phyloP scores from a whole-genome alignment of 2,329 filamentous ascomycete species.

The Colletotrichum agaves region DNA sequence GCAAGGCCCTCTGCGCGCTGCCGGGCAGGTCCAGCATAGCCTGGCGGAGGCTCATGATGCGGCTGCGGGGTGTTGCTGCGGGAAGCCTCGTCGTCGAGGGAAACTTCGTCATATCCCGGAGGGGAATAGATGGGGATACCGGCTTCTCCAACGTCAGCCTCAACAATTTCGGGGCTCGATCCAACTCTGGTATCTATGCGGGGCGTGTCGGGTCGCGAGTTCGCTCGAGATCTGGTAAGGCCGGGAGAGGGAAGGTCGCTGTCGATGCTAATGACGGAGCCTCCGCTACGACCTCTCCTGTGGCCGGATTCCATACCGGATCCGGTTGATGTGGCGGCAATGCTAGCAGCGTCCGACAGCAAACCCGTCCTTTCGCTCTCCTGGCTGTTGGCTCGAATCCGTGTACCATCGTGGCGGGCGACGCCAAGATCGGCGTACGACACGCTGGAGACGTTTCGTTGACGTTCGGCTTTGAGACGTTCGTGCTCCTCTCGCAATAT shows the following conservation, averaged over 20 bases:
- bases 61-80: slow-evolving; percentile 53
- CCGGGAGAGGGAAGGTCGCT: slow-evolving; percentile 56
- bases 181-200: slow-evolving; percentile 53
- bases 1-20: slow-evolving; percentile 34
- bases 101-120: slow-evolving; percentile 65
- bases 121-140: slow-evolving; percentile 57
- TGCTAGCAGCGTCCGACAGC: slow-evolving; percentile 76
- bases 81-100: slow-evolving; percentile 53
- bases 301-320: slow-evolving; percentile 50
- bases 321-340: slow-evolving; percentile 54
- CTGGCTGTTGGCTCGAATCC: slow-evolving; percentile 76
- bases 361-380: slow-evolving; percentile 79
- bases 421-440: slow-evolving; percentile 82
- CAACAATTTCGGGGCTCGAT: slow-evolving; percentile 63
- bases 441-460: slow-evolving; percentile 78
- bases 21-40: slow-evolving; percentile 56
- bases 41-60: slow-evolving; percentile 59
- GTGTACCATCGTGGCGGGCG: slow-evolving; percentile 80
- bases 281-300: slow-evolving; percentile 50
- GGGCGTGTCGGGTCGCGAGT: slow-evolving; percentile 57
- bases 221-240: slow-evolving; percentile 50
- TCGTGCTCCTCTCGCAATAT: slow-evolving; percentile 67
- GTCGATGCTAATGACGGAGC: slow-evolving; percentile 66
- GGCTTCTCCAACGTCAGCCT: slow-evolving; percentile 60
- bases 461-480: slow-evolving; percentile 67